Conservation (phyloP, 75 land plant genomes). For the Azolla pinnata region DNA sequence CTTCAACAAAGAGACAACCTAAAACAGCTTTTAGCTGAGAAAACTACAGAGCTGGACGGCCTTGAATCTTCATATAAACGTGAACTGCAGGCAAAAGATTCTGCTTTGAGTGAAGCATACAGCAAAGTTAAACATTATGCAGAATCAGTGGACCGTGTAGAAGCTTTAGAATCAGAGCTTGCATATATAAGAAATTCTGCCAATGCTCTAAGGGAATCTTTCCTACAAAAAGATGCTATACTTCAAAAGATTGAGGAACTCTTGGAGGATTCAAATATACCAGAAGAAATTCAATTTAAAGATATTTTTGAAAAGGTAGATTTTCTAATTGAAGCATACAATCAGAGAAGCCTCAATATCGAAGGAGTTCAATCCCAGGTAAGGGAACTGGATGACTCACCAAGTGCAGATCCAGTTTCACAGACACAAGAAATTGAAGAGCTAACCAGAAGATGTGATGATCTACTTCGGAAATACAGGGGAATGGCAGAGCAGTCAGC, state of each 20-base stretch:
- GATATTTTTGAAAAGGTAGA: constrained; percentile 66
- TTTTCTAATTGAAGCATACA: constrained; percentile 30
- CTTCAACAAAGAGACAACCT: constrained; percentile 73
- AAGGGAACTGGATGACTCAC: not conserved
- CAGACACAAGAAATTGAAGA: constrained; percentile 38
- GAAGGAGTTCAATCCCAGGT: not conserved
- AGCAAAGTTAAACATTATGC: constrained; percentile 43
- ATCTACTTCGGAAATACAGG: constrained; percentile 45
- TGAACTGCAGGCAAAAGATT: constrained; percentile 42
- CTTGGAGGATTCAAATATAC: constrained; percentile 56
- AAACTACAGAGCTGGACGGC: constrained; percentile 56
- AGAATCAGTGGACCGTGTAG: constrained; percentile 69
- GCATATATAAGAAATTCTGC: constrained; percentile 80
- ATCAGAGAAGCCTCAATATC: not conserved
- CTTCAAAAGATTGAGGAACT: constrained; percentile 79
- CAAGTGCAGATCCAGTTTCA: not conserved
- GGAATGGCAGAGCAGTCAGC: constrained; percentile 70
- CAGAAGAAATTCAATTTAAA: constrained; percentile 51
- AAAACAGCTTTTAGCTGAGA: constrained; percentile 67
- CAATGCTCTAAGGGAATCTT: constrained; percentile 63
- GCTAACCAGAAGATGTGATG: constrained; percentile 42
- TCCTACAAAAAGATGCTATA: constrained; percentile 61
- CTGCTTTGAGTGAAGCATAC: constrained; percentile 45
- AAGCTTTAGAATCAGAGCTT: constrained; percentile 72
- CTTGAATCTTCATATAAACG: constrained; percentile 18